phyloP scores from a whole-genome alignment of 148 eudicot species.

The Rhododendron ferrugineum region DNA sequence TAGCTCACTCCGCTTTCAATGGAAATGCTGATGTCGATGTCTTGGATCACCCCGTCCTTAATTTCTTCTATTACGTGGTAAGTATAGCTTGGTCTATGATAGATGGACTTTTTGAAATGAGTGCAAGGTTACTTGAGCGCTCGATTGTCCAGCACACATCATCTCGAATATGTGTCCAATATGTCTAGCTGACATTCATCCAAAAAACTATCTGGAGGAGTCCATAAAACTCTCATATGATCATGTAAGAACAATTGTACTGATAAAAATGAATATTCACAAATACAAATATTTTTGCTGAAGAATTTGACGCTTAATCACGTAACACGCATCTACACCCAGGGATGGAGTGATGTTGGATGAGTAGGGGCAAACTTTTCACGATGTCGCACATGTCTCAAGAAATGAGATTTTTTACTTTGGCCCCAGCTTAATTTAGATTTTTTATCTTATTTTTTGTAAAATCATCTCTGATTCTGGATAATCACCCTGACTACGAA shows the following conservation, averaged over 20 bases:
- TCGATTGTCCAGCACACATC: not conserved
- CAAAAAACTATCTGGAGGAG: not conserved
- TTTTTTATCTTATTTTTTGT: not conserved
- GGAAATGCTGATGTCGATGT: conserved; percentile 45
- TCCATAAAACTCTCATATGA: not conserved
- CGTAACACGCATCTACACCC: not conserved
- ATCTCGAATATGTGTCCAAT: not conserved
- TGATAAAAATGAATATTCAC: not conserved
- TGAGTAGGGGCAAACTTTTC: not conserved
- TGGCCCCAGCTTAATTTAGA: not conserved
- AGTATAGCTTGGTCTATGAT: not conserved
- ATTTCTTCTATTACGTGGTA: conserved; percentile 51
- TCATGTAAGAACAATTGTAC: not conserved
- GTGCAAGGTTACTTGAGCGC: not conserved
- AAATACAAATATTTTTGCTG: not conserved
- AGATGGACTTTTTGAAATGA: not conserved
- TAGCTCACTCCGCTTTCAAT: conserved; percentile 39
- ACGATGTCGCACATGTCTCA: not conserved
- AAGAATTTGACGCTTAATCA: not conserved
- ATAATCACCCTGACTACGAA: not conserved
- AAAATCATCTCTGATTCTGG: not conserved
- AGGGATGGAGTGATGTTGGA: not conserved
- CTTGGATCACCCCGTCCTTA: conserved; percentile 43
- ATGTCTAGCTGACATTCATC: not conserved
- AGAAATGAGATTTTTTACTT: not conserved